Evolutionary conservation across 2,329 filamentous ascomycete species (phyloP).

Genomic region (Madurella mycetomatis): DNA sequence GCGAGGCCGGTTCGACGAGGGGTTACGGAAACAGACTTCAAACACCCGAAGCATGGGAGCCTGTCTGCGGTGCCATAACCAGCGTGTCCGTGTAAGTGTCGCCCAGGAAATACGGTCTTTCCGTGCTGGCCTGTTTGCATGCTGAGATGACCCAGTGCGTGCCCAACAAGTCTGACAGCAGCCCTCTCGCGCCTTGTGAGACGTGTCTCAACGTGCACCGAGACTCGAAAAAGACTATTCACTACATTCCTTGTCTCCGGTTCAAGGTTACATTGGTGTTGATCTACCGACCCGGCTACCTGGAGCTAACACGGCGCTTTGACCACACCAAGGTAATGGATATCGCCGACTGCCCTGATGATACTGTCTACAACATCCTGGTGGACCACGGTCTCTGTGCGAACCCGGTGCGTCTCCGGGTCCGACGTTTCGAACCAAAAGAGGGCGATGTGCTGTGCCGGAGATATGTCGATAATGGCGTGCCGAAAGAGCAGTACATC

Average conservation of each 20-base stretch:
- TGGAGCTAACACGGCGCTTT: constrained; percentile 43
- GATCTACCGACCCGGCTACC: constrained; percentile 41
- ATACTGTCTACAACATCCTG: constrained; percentile 32
- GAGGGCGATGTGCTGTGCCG: constrained; percentile 37
- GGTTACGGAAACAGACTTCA: constrained; percentile 31
- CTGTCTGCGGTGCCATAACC: constrained; percentile 43
- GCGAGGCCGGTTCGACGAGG: constrained; percentile 23
- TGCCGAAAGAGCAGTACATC: constrained; percentile 28
- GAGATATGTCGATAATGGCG: constrained; percentile 34
- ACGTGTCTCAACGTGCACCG: constrained; percentile 37
- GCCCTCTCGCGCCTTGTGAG: constrained; percentile 31
- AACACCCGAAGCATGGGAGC: constrained; percentile 36
- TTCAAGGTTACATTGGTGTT: constrained; percentile 39
- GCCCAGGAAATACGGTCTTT: background rate
- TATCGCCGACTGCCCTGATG: constrained; percentile 33
- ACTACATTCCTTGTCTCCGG: constrained; percentile 41
- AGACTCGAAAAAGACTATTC: constrained; percentile 45
- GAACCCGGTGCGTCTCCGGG: constrained; percentile 35
- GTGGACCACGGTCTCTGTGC: constrained; percentile 37
- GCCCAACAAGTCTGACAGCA: constrained; percentile 28
- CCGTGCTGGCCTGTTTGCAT: background rate
- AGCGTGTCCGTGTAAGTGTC: constrained; percentile 40
- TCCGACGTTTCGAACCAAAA: constrained; percentile 39
- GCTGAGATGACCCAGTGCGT: constrained; percentile 33
- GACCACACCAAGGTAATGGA: constrained; percentile 38